phyloP scores from a whole-genome alignment of 768 basidiomycete species.

The Trichaptum fuscoviolaceum region DNA sequence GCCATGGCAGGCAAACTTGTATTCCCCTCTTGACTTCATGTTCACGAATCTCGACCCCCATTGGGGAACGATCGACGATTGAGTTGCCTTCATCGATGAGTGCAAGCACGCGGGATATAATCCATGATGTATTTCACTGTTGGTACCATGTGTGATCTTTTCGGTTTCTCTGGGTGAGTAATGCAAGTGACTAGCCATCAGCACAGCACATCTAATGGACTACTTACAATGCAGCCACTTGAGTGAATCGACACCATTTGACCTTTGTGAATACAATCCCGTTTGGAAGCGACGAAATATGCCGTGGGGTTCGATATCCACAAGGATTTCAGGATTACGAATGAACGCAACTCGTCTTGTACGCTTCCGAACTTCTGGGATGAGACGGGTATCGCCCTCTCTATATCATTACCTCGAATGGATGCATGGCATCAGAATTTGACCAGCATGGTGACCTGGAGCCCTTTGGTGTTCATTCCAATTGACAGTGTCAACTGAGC shows the following conservation, averaged over 20 bases:
- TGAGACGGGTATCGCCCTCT: constrained; percentile 65
- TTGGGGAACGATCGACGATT: too few species aligned
- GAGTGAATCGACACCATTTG: constrained; percentile 79
- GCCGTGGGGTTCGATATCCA: constrained; percentile 89
- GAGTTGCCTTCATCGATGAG: constrained; percentile 72
- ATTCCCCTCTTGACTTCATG: too few species aligned
- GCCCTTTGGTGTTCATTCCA: constrained; percentile 93
- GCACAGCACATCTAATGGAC: constrained; percentile 8
- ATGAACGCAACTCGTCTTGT: constrained; percentile 66
- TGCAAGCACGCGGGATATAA: constrained; percentile 85
- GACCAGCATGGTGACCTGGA: constrained; percentile 98
- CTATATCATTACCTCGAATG: constrained; percentile 47
- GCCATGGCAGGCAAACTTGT: too few species aligned
- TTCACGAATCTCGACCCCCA: too few species aligned
- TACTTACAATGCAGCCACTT: constrained; percentile 46
- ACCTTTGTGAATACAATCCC: constrained; percentile 62
- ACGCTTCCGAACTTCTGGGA: constrained; percentile 74
- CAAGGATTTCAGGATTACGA: constrained; percentile 82
- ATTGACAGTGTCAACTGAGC: constrained; percentile 89
- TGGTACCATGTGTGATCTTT: constrained; percentile 84
- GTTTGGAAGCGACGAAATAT: constrained; percentile 72
- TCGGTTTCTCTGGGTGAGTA: constrained; percentile 86
- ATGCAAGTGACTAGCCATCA: background rate
- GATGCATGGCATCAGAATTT: too few species aligned
- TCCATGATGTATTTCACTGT: constrained; percentile 92